These are phyloP conservation scores for Zymoseptoria passerinii DNA, from an alignment of 2,329 filamentous ascomycete species.

Conservation along the genomic window DNA sequence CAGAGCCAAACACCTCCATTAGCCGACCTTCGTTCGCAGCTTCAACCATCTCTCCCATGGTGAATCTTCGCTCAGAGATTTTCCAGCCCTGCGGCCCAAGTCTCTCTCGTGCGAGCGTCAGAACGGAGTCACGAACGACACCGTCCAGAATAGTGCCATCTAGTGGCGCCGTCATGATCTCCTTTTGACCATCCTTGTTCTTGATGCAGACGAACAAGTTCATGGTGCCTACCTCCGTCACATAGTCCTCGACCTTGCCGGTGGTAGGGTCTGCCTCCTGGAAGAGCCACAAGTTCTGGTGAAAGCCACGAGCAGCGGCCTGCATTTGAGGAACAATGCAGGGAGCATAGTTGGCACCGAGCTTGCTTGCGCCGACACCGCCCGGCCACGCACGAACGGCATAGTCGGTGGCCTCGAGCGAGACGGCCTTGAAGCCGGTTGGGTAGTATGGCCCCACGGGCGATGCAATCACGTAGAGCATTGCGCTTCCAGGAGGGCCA, in stretches of 20 bases:
- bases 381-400: constrained; percentile 88
- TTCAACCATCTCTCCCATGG: constrained; percentile 76
- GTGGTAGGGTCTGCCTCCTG: constrained; percentile 48
- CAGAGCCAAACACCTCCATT: constrained; percentile 86
- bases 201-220: constrained; percentile 87
- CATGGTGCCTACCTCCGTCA: constrained; percentile 98
- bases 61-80: constrained; percentile 81
- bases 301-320: constrained; percentile 83
- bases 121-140: constrained; percentile 84
- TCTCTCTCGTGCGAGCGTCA: constrained; percentile 76
- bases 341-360: constrained; percentile 98
- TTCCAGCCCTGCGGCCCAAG: constrained; percentile 81
- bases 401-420: constrained; percentile 91
- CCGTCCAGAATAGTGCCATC: constrained; percentile 96
- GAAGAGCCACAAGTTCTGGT: constrained; percentile 98
- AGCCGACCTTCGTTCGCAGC: constrained; percentile 77
- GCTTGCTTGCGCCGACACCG: constrained; percentile 95
- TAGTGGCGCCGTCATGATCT: constrained; percentile 87
- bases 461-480: constrained; percentile 91
- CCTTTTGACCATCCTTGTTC: constrained; percentile 83
- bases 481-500: constrained; percentile 78
- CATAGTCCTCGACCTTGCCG: constrained; percentile 61
- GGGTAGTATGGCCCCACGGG: constrained; percentile 97
- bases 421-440: constrained; percentile 95
- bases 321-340: constrained; percentile 95